Evolutionary conservation across 768 basidiomycete genomes (phyloP), one percentile per base, ranked within the genome.

Genomic region (Tulasnella sp.): DNA sequence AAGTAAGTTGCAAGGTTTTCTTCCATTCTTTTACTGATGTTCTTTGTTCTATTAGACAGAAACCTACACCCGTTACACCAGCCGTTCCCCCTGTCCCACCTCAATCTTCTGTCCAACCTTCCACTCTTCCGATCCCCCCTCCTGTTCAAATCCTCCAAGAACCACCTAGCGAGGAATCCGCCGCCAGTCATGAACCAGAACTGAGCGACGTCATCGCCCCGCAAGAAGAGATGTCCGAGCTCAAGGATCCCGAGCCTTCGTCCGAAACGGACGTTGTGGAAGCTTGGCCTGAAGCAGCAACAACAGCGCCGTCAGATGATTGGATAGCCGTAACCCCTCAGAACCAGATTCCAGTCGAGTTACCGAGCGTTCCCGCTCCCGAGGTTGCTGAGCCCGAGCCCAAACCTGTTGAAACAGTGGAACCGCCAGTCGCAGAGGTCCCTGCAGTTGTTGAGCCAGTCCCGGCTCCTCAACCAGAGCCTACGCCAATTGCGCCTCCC

Each of bases 111-210:
- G 63, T 65, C 35, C 63, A 67, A 15, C 65, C 69, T 53, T 43
- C 62, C 3, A 45, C 62, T 34, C 54, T 63, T 58, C 62, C 65
- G 12, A 32, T 54, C 17, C 2, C 45, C 6, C n/a, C 39, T n/a
- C 21, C 52, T n/a, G 19, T 34, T 11, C 17, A 35, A 19, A 15
- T 21, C 29, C 9, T 27, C 39, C 1, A 31, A 43, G 83, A 85
- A 49, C 75, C 62, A 12, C 25, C 36, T 37, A 27, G 23, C n/a
- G 15, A 34, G 29, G 59, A 56, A 36, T 40, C 58, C 11, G 49
- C 74, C 48, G 63, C 64, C 52, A 61, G 55, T 41, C 48, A 17
- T 7, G 55, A 46, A 35, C 23, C 40, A 40, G 46, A 41, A 29
- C 34, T 46, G 17, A 11, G 19, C 15, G 55, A 57, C 8, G 15